These are phyloP conservation scores for Ceratobasidium theobromae DNA, from an alignment of 1,284 basidiomycete species.

Conservation along the genomic window DNA sequence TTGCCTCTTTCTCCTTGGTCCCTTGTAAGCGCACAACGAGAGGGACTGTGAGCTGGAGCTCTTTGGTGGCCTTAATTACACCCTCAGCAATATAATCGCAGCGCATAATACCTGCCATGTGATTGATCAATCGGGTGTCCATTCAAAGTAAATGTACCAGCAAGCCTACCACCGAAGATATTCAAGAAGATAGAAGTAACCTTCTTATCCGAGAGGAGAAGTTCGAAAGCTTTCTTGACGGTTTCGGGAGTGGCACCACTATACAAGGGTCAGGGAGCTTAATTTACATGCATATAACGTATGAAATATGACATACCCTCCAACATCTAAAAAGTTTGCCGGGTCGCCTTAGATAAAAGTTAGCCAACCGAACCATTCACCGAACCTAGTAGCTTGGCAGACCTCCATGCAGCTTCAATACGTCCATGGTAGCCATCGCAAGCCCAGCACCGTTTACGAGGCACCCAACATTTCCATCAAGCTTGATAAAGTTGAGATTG, in stretches of 20 bases:
- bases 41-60: conserved; percentile 83
- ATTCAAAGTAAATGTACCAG: not conserved
- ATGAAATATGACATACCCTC: conserved; percentile 63
- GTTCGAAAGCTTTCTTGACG: conserved; percentile 99
- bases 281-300: conserved; percentile 14
- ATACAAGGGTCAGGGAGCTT: conserved; percentile 32
- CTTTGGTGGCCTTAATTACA: conserved; percentile 96
- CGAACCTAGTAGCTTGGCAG: not conserved
- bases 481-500: conserved; percentile 98
- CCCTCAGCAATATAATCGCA: conserved; percentile 97
- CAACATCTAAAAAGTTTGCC: conserved; percentile 98
- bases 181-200: conserved; percentile 99
- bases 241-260: conserved; percentile 97
- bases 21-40: conserved; percentile 95
- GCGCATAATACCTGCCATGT: conserved; percentile 83
- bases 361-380: not conserved
- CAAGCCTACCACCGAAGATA: conserved; percentile 74
- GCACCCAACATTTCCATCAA: conserved; percentile 97
- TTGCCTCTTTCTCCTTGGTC: conserved; percentile 94
- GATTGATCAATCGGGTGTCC: not conserved
- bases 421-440: conserved; percentile 99
- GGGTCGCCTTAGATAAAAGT: conserved; percentile 55
- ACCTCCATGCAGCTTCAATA: conserved; percentile 91
- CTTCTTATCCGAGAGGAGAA: conserved; percentile 85
- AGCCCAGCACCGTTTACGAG: conserved; percentile 98